Evolutionary conservation across 495 filamentous ascomycete genomes (phyloP).

Genomic region (Penicillium coffeae): DNA sequence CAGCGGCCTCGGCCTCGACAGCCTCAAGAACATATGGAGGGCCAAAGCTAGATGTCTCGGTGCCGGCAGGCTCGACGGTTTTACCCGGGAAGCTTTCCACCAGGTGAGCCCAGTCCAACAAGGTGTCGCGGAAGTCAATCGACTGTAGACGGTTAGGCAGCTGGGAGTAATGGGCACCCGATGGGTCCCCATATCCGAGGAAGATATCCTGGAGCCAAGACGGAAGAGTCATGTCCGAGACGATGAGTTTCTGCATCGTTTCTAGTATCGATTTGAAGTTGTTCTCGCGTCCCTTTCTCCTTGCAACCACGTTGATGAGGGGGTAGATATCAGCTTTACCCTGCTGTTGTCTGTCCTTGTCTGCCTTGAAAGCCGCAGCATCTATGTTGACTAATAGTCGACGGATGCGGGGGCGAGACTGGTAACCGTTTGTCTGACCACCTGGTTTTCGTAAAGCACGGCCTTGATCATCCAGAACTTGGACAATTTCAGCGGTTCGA

Average conservation of each 20-base stretch:
- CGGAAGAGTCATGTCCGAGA: conserved; percentile 82
- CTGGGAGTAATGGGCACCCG: conserved; percentile 78
- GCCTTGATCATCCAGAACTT: conserved; percentile 86
- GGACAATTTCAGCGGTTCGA: conserved; percentile 80
- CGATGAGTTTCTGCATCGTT: conserved; percentile 79
- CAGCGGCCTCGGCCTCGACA: conserved; percentile 42
- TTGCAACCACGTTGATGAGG: conserved; percentile 78
- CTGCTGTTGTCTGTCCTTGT: conserved; percentile 59
- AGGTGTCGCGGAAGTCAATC: conserved; percentile 90
- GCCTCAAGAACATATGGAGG: conserved; percentile 83
- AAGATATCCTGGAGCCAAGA: conserved; percentile 96
- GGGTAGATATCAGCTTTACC: conserved; percentile 79
- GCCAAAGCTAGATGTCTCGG: conserved; percentile 67
- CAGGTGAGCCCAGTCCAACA: conserved; percentile 92
- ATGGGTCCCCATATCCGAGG: conserved; percentile 90
- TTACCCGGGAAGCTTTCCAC: conserved; percentile 82
- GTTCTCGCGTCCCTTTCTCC: conserved; percentile 84
- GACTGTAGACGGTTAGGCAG: conserved; percentile 71
- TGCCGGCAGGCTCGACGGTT: conserved; percentile 70
- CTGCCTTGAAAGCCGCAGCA: conserved; percentile 69
- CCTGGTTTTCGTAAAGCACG: conserved; percentile 63
- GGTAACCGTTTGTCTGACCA: conserved; percentile 48
- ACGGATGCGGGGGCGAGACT: conserved; percentile 53
- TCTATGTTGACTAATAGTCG: conserved; percentile 81
- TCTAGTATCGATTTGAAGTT: conserved; percentile 95